Conservation (phyloP, 768 basidiomycete species). For the Lentinula raphanica region DNA sequence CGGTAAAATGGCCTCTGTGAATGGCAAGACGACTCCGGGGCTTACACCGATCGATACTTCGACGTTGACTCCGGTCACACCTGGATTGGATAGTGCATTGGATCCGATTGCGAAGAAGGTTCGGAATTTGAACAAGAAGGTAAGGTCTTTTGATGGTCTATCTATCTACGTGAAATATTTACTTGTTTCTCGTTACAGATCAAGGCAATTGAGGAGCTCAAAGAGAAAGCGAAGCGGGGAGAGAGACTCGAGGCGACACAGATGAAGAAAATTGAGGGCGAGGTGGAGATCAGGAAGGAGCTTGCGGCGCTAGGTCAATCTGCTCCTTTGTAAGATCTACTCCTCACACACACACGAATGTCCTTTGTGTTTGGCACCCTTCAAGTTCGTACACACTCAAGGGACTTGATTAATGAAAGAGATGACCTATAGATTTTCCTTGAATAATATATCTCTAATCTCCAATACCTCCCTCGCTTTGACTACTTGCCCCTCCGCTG, state of each 20-base stretch:
- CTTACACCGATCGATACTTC: conserved; percentile 11
- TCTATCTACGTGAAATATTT: not conserved
- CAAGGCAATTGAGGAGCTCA: conserved; percentile 98
- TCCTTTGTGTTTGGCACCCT: too few species aligned
- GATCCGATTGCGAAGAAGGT: conserved; percentile 90
- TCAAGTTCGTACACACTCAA: too few species aligned
- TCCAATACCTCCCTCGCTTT: too few species aligned
- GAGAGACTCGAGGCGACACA: conserved; percentile 94
- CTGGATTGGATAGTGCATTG: conserved; percentile 50
- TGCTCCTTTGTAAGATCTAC: too few species aligned
- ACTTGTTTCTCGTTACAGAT: conserved; percentile 46
- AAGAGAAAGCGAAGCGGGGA: conserved; percentile 84
- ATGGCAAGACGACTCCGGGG: conserved; percentile 8
- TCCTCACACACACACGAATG: too few species aligned
- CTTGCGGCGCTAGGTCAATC: conserved; percentile 37
- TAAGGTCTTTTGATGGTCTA: conserved; percentile 23
- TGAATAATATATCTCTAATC: too few species aligned
- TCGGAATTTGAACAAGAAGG: conserved; percentile 95
- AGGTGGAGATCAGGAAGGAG: conserved; percentile 79
- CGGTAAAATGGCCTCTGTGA: not conserved
- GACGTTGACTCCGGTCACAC: conserved; percentile 42
- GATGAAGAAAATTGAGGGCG: conserved; percentile 93
- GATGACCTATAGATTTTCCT: too few species aligned
- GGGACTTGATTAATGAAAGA: too few species aligned
- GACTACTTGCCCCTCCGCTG: too few species aligned